Evolutionary conservation across 495 filamentous ascomycete species (phyloP).

Genomic region (Aspergillus ostianus): DNA sequence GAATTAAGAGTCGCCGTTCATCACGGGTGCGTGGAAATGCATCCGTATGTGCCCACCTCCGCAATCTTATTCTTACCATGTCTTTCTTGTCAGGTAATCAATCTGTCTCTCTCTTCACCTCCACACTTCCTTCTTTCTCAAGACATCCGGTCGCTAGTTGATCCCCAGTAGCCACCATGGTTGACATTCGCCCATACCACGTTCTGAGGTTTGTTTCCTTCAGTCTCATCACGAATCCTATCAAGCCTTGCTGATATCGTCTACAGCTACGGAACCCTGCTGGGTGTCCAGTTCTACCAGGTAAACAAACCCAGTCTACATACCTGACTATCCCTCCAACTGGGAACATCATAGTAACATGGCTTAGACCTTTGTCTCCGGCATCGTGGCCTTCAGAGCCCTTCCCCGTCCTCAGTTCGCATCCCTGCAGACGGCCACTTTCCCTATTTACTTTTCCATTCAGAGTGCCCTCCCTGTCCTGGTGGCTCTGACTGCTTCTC

Average conservation of each 20-base stretch:
- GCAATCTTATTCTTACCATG: background rate
- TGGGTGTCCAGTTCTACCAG: slow-evolving; percentile 79
- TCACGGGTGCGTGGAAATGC: background rate
- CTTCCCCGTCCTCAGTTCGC: slow-evolving; percentile 80
- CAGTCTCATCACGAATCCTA: slow-evolving; percentile 7
- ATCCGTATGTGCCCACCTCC: background rate
- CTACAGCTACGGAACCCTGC: slow-evolving; percentile 71
- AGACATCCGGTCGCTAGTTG: background rate
- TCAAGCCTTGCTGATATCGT: slow-evolving; percentile 19
- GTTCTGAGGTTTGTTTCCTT: slow-evolving; percentile 60
- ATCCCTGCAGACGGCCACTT: slow-evolving; percentile 71
- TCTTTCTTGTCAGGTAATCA: background rate
- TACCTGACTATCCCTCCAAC: background rate
- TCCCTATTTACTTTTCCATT: slow-evolving; percentile 82
- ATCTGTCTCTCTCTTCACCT: background rate
- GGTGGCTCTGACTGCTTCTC: slow-evolving; percentile 78
- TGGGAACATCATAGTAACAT: background rate
- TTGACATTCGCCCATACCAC: slow-evolving; percentile 70
- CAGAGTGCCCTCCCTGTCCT: slow-evolving; percentile 71
- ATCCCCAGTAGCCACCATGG: slow-evolving; percentile 23
- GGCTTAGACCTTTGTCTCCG: slow-evolving; percentile 71
- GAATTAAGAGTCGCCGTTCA: slow-evolving; percentile 4
- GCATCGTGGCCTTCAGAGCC: slow-evolving; percentile 67
- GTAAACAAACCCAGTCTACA: slow-evolving; percentile 34
- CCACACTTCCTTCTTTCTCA: background rate